phyloP scores from a whole-genome alignment of 495 filamentous ascomycete genomes.

The Annulohypoxylon stygium region DNA sequence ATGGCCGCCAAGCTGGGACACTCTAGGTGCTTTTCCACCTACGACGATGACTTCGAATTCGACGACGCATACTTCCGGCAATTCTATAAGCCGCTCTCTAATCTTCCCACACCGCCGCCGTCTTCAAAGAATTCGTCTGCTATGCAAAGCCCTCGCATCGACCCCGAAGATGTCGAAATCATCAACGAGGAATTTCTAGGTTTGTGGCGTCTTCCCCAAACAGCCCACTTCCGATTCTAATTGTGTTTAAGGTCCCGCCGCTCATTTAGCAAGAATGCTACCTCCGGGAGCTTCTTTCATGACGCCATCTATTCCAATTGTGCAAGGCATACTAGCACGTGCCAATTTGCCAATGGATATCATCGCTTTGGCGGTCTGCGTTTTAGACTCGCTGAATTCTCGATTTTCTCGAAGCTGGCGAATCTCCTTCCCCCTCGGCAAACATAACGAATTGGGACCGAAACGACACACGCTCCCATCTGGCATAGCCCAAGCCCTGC shows the following conservation, averaged over 20 bases:
- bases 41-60: conserved; percentile 63
- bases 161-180: conserved; percentile 59
- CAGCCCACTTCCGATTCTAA: conserved; percentile 25
- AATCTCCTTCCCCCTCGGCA: conserved; percentile 59
- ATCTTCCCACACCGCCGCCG: conserved; percentile 70
- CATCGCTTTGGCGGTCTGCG: conserved; percentile 66
- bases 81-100: conserved; percentile 70
- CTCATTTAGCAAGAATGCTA: conserved; percentile 68
- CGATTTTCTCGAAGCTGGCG: conserved; percentile 68
- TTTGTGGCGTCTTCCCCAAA: conserved; percentile 46
- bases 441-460: conserved; percentile 31
- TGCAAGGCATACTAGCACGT: conserved; percentile 65
- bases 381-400: conserved; percentile 67
- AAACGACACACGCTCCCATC: conserved; percentile 64
- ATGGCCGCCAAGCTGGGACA: conserved; percentile 48
- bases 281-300: conserved; percentile 66
- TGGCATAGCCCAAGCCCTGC: conserved; percentile 54
- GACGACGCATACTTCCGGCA: conserved; percentile 68
- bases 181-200: conserved; percentile 61
- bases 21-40: conserved; percentile 50
- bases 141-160: conserved; percentile 55
- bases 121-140: conserved; percentile 60
- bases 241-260: conserved; percentile 61
- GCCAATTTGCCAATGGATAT: conserved; percentile 63
- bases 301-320: conserved; percentile 61